Evolutionary conservation across 2,329 filamentous ascomycete species (phyloP).

Genomic region (Claviceps sp.): DNA sequence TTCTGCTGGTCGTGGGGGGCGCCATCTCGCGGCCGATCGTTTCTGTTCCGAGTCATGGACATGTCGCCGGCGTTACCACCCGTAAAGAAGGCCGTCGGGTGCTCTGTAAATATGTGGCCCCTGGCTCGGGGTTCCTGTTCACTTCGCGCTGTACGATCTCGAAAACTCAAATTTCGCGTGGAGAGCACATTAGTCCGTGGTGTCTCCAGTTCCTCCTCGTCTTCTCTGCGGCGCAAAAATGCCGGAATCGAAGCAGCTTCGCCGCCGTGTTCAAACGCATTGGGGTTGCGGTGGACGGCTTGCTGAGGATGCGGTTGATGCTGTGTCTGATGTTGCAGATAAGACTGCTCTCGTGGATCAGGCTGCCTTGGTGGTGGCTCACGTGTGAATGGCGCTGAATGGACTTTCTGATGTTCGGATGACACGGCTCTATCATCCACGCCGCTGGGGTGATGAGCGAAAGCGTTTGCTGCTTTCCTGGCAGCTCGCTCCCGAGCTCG

Average conservation of each 20-base stretch:
- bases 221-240: slow-evolving; percentile 8
- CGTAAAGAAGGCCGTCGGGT: slow-evolving; percentile 9
- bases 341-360: not conserved
- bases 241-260: slow-evolving; percentile 12
- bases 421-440: slow-evolving; percentile 12
- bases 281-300: not conserved
- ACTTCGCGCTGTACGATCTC: slow-evolving; percentile 39
- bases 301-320: not conserved
- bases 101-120: slow-evolving; percentile 11
- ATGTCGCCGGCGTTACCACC: slow-evolving; percentile 19
- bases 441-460: slow-evolving; percentile 10
- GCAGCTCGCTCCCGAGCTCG: slow-evolving; percentile 50
- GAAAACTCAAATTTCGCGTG: slow-evolving; percentile 45
- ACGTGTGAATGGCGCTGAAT: not conserved
- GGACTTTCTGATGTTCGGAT: not conserved
- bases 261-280: slow-evolving; percentile 5
- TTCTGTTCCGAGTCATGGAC: slow-evolving; percentile 33
- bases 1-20: slow-evolving; percentile 39
- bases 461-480: slow-evolving; percentile 18
- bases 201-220: slow-evolving; percentile 8
- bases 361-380: not conserved
- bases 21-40: slow-evolving; percentile 45
- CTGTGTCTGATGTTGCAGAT: slow-evolving; percentile 1
- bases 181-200: slow-evolving; percentile 22
- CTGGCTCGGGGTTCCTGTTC: slow-evolving; percentile 24